Conservation (phyloP, 2,329 filamentous ascomycete genomes). For the Fusarium avenaceum region DNA sequence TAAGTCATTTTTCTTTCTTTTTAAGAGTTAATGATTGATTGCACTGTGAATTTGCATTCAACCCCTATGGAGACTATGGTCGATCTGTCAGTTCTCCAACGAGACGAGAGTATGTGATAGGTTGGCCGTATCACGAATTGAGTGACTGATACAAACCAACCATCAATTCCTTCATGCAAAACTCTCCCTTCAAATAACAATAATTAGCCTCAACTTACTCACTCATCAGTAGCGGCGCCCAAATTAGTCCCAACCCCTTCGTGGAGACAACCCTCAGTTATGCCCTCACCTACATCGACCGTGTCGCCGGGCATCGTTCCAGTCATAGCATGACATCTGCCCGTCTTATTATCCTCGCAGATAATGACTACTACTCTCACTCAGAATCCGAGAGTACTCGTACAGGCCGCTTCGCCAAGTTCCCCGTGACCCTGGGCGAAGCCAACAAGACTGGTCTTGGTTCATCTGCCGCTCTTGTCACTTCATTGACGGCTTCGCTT, state of each 20-base stretch:
- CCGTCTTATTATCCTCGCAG: slow-evolving; percentile 88
- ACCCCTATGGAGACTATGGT: neutral
- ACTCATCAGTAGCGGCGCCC: slow-evolving; percentile 58
- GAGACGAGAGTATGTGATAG: slow-evolving; percentile 11
- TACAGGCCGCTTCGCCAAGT: slow-evolving; percentile 77
- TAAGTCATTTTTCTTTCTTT: slow-evolving; percentile 63
- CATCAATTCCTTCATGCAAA: neutral
- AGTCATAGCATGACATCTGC: slow-evolving; percentile 72
- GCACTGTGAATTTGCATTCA: neutral
- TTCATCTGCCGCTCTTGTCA: slow-evolving; percentile 94
- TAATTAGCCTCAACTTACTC: slow-evolving; percentile 24
- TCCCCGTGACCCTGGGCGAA: slow-evolving; percentile 78
- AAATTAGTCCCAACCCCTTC: slow-evolving; percentile 77
- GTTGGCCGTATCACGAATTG: slow-evolving; percentile 8
- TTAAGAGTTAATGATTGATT: neutral
- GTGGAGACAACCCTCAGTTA: slow-evolving; percentile 93
- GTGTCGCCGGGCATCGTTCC: slow-evolving; percentile 54
- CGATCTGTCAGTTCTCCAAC: neutral
- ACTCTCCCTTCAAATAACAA: neutral
- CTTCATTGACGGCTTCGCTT: slow-evolving; percentile 82
- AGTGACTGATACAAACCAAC: slow-evolving; percentile 5
- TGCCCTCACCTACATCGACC: slow-evolving; percentile 83
- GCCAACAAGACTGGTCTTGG: slow-evolving; percentile 97
- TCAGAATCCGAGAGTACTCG: slow-evolving; percentile 51
- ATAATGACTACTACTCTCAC: slow-evolving; percentile 95